Conservation (phyloP, 2,329 filamentous ascomycete genomes). For the Sclerotinia spermophila region DNA sequence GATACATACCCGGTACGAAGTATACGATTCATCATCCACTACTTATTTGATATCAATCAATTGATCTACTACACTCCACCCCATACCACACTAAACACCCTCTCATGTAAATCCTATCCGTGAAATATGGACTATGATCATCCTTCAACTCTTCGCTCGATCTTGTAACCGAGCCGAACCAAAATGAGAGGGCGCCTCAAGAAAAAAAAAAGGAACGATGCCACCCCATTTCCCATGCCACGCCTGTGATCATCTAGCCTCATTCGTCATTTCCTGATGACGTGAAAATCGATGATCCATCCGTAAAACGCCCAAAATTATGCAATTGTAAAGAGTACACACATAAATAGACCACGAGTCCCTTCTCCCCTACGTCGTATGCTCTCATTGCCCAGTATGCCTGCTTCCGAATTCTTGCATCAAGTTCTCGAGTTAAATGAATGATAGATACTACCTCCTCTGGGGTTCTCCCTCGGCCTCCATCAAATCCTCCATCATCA, state of each 20-base stretch:
- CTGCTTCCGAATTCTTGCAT: not conserved
- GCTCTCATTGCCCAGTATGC: not conserved
- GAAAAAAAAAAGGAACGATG: not conserved
- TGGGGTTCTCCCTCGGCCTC: constrained; percentile 23
- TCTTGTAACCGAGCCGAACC: not conserved
- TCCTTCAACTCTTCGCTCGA: not conserved
- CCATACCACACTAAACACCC: not conserved
- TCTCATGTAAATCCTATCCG: not conserved
- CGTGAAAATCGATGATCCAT: not conserved
- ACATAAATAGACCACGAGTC: constrained; percentile 6
- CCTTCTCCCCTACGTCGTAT: not conserved
- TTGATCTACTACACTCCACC: not conserved
- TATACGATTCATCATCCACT: constrained; percentile 1
- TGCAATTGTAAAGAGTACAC: constrained; percentile 7
- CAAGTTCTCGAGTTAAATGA: not conserved
- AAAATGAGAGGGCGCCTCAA: not conserved
- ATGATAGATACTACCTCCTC: not conserved
- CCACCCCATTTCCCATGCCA: not conserved
- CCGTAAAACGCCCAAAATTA: constrained; percentile 3
- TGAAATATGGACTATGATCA: not conserved
- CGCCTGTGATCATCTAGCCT: not conserved
- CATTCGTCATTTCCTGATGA: not conserved
- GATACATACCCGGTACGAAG: not conserved
- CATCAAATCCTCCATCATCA: constrained; percentile 35
- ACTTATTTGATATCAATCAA: not conserved